Evolutionary conservation across 1,284 basidiomycete genomes (phyloP), one percentile per base, ranked within the genome.

Genomic region (Porogramme epimiltina): DNA sequence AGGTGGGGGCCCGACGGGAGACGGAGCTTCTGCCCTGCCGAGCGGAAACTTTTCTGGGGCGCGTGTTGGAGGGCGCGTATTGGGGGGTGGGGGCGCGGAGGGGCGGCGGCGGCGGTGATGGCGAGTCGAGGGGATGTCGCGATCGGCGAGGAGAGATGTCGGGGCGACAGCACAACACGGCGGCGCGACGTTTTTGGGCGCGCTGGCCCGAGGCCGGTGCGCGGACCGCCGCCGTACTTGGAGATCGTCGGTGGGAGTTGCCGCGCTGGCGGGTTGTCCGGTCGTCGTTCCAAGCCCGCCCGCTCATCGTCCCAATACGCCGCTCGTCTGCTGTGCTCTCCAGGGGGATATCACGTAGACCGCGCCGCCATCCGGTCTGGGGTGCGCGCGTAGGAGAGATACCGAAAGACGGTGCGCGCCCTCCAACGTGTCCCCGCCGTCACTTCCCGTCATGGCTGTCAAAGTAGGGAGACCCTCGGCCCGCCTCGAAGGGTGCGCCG

Each of bases 171-270:
- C 8, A 31, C 28, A 6, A 6, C 8, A 31, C 13, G 28, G 6
- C 28, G 28, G 13, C 28, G 28, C 6, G 28, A 6, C 28, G 28
- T 13, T 31, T 31, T 6, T 8, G 13, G 28, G 13, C 8, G 28
- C 28, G 13, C 28, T 31, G 43, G 45, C 25, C 44, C 22, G 41
- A 45, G 45, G 45, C 45, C 45, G 45, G 45, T 15, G 33, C 25
- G 50, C 50, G 50, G 50, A 47, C 50, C 50, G 50, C 47, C 47
- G 50, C 50, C 45, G 42, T 47, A 47, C 22, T n/a, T 33, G 45
- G 50, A 22, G 50, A 52, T 52, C 50, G 50, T 18, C 45, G 45
- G 40, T 26, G 34, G n/a, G 45, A 43, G 44, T 34, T 16, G 34
- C 23, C 37, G 36, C 31, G 28, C 24, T 38, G 10, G 40, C 31